A percentile compares a stretch with the other conserved stretches of the same genome.
Conservation (phyloP, 2,329 filamentous ascomycete genomes). For the Fusarium longipes region DNA sequence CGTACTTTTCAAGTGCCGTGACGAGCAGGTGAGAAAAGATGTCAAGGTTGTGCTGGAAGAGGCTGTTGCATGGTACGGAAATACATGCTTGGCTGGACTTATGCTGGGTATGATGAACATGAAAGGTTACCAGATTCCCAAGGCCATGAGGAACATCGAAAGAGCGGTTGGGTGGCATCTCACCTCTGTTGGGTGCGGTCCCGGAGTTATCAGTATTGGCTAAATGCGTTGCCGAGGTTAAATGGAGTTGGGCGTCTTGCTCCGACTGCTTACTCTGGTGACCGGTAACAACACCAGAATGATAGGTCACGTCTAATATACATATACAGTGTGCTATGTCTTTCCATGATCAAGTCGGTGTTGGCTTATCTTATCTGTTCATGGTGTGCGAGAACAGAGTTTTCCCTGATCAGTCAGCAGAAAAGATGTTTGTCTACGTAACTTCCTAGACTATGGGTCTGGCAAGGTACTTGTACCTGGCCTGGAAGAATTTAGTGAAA, state of each 20-base stretch:
- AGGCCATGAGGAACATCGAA: constrained; percentile 38
- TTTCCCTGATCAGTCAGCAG: background rate
- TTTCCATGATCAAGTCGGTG: background rate
- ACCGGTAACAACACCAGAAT: background rate
- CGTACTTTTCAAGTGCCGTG: constrained; percentile 38
- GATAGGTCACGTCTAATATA: background rate
- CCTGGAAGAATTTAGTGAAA: background rate
- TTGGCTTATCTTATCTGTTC: background rate
- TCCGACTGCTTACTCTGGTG: background rate
- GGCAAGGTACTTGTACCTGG: background rate
- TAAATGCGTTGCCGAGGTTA: background rate
- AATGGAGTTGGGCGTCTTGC: background rate
- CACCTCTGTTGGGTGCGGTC: constrained; percentile 19
- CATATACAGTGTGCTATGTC: background rate
- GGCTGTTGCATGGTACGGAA: constrained; percentile 7
- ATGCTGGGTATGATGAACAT: constrained; percentile 34
- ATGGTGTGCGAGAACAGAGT: background rate
- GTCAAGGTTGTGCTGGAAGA: constrained; percentile 25
- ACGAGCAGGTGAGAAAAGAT: constrained; percentile 15
- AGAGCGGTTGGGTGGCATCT: constrained; percentile 38
- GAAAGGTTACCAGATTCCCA: constrained; percentile 16
- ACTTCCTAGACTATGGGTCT: background rate
- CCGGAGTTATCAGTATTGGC: constrained; percentile 7
- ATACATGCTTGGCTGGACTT: constrained; percentile 20
- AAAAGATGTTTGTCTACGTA: background rate